Evolutionary conservation across 2,329 filamentous ascomycete genomes (phyloP).

Genomic region (Colletotrichum navitas): DNA sequence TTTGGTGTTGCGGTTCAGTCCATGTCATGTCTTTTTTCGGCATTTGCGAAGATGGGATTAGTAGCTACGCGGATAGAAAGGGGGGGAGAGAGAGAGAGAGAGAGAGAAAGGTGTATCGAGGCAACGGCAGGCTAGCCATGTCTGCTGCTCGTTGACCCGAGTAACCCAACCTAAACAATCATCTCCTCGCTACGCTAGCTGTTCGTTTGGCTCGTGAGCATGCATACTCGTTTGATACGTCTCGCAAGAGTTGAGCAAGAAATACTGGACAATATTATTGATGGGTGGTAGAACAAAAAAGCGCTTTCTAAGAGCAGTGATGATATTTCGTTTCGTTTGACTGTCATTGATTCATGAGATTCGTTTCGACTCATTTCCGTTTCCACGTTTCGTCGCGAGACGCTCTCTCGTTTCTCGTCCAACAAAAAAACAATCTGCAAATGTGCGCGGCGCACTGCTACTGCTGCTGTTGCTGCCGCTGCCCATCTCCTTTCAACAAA

Average conservation of each 20-base stretch:
- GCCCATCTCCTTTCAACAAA: constrained; percentile 7
- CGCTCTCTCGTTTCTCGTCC: constrained; percentile 23
- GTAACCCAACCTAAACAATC: background rate
- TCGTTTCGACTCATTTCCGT: constrained; percentile 39
- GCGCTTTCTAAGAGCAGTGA: constrained; percentile 28
- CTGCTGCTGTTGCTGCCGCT: background rate
- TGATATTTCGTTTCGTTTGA: constrained; percentile 20
- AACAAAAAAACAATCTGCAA: constrained; percentile 25
- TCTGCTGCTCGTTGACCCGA: constrained; percentile 1
- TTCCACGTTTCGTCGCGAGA: constrained; percentile 38
- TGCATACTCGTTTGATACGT: background rate
- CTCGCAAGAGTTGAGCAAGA: background rate
- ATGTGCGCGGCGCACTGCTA: background rate
- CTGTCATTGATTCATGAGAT: constrained; percentile 36
- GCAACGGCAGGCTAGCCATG: background rate
- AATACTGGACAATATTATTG: background rate
- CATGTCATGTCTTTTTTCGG: constrained; percentile 22
- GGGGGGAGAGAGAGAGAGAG: background rate
- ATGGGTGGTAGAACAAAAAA: background rate
- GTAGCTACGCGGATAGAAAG: constrained; percentile 28
- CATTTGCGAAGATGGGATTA: background rate
- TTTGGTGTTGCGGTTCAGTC: background rate
- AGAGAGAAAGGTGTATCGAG: background rate
- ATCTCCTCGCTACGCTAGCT: constrained; percentile 16
- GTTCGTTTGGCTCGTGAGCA: background rate